phyloP scores from a whole-genome alignment of 306 rosid genomes.

The Vachellia collinsii region DNA sequence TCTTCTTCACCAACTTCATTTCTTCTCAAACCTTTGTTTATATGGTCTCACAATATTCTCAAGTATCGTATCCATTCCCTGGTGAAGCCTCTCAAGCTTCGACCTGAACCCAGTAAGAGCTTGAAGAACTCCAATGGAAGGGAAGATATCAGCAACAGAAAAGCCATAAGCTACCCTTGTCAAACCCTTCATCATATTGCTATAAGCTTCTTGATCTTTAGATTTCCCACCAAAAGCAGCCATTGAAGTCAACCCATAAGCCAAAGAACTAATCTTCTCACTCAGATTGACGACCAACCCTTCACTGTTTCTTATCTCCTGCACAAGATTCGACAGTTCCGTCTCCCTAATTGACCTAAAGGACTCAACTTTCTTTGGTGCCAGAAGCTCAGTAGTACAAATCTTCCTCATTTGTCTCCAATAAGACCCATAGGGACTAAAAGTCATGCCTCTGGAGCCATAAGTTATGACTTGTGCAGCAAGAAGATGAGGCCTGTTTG shows the following conservation, averaged over 20 bases:
- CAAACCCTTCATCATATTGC: conserved; percentile 21
- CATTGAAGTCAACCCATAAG: conserved; percentile 35
- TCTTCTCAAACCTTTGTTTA: conserved; percentile 7
- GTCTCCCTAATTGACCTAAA: conserved; percentile 31
- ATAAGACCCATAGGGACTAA: conserved; percentile 36
- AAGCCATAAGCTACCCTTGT: conserved; percentile 22
- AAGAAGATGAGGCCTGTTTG: conserved; percentile 41
- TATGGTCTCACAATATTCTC: conserved; percentile 37
- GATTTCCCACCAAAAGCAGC: conserved; percentile 37
- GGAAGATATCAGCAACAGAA: conserved; percentile 38
- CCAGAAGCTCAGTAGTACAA: conserved; percentile 33
- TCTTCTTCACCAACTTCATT: neutral
- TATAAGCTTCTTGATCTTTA: conserved; percentile 39
- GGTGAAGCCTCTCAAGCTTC: conserved; percentile 33
- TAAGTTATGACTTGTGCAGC: conserved; percentile 13
- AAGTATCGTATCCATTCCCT: conserved; percentile 40
- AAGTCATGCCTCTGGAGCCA: conserved; percentile 20
- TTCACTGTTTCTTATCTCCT: conserved; percentile 32
- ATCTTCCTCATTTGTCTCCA: conserved; percentile 43
- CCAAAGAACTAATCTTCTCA: conserved; percentile 10
- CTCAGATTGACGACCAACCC: conserved; percentile 35
- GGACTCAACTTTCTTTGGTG: conserved; percentile 32
- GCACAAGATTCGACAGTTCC: conserved; percentile 33
- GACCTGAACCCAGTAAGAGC: conserved; percentile 35
- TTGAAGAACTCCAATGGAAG: conserved; percentile 37